Evolutionary conservation across 2,329 filamentous ascomycete genomes (phyloP), one percentile per base, ranked within the genome.

Genomic region (Pseudonectria buxi): DNA sequence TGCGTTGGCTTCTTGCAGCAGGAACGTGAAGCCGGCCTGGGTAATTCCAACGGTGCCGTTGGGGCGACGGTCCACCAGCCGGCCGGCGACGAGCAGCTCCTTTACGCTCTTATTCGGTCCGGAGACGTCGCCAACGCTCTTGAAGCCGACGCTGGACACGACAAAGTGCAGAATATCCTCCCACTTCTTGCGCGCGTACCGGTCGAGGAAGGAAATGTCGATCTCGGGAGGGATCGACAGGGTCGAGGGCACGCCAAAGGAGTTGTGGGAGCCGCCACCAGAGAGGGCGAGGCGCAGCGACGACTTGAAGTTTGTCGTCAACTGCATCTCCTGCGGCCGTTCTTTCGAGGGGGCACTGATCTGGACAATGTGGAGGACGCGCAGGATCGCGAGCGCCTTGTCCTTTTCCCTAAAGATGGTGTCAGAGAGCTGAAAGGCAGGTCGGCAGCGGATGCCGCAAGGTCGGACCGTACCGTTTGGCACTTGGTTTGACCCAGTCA

Each of bases 111-210:
- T 74, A 57, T 84, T 86, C 22, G 84, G 78, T 10, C 66, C 64
- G 27, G 67, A 62, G 14, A 64, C 63, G 24, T 68, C 71, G 28
- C 68, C 62, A 12, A 66, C 63, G 54, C 43, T 64, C 54, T 52
- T 68, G 58, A 43, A 75, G 2, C 76, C 79, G 7, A 84, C 81
- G 41, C 78, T 83, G 39, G 83, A 85, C 14, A 98, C 92, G 58
- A 98, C 89, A 55, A 88, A 98, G 59, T 95, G 92, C 31, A 98
- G 63, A 18, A 98, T 95, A 16, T 87, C 84, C 61, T 98, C 94
- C 89, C 92, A 98, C 56, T 94, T 89, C 50, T 76, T 77, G 36
- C 86, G 78, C 5, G 92, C 88, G 62, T 90, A 94, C 18, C 79
- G 74, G 55, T 98, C 92, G 38, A 98, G 73, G 48, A 84, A 86